Percentiles rank a stretch among this genome's conserved stretches.
These are phyloP conservation scores for Nidularia sp. DNA, from an alignment of 768 basidiomycete species.

Conservation along the genomic window DNA sequence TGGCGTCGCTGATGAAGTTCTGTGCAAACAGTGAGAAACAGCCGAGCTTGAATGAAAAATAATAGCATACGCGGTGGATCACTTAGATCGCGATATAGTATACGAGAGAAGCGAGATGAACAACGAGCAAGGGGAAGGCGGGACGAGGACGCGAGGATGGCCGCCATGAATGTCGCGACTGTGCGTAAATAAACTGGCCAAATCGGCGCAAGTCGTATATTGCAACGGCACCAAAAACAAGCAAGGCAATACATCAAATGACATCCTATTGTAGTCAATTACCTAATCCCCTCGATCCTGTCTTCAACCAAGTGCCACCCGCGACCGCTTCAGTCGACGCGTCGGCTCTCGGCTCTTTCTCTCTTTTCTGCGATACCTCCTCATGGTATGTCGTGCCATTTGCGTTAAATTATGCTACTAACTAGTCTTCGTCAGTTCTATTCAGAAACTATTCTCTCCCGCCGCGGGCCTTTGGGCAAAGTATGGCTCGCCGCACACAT, in stretches of 20 bases:
- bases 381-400: neutral
- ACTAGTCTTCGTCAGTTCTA: conserved; percentile 58
- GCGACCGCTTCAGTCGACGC: too few species aligned
- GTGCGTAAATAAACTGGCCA: too few species aligned
- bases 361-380: neutral
- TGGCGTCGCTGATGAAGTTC: neutral
- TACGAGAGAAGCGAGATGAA: neutral
- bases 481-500: conserved; percentile 99
- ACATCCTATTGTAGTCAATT: too few species aligned
- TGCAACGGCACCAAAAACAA: too few species aligned
- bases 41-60: neutral
- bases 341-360: neutral
- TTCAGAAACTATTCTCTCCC: conserved; percentile 90
- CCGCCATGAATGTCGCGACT: neutral
- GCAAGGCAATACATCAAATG: too few species aligned
- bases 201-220: neutral
- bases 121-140: neutral
- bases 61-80: neutral
- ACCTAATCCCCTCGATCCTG: too few species aligned
- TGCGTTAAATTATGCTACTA: neutral
- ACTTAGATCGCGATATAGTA: neutral
- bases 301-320: too few species aligned
- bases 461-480: conserved; percentile 90
- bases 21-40: neutral
- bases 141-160: neutral